Conservation (phyloP, 1,139 yeast genomes). For the Pneumocystis sp. region DNA sequence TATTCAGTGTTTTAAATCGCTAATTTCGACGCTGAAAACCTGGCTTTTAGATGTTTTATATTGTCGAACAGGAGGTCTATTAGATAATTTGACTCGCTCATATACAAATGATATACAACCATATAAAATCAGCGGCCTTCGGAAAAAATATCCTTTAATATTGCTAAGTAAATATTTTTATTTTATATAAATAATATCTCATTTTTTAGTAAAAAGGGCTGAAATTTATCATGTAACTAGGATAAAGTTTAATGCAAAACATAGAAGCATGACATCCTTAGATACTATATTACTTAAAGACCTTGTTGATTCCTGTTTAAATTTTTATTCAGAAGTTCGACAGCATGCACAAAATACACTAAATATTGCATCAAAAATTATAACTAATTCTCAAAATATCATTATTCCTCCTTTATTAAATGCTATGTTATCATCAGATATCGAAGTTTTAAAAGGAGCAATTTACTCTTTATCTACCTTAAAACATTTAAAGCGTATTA, state of each 20-base stretch:
- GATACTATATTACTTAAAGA: constrained; percentile 56
- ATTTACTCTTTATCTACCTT: constrained; percentile 31
- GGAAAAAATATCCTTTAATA: constrained; percentile 61
- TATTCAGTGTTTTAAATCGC: constrained; percentile 50
- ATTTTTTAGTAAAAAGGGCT: constrained; percentile 57
- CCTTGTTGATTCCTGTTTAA: constrained; percentile 51
- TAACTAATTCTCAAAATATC: constrained; percentile 44
- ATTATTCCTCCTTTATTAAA: constrained; percentile 31
- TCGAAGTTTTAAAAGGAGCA: constrained; percentile 52
- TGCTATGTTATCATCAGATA: constrained; percentile 41
- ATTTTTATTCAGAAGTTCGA: constrained; percentile 57
- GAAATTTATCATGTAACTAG: constrained; percentile 66
- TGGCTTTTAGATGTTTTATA: constrained; percentile 80
- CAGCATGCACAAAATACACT: constrained; percentile 58
- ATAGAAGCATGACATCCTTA: constrained; percentile 51
- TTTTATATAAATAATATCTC: background rate
- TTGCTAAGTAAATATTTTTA: background rate
- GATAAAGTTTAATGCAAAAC: constrained; percentile 58
- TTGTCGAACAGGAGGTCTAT: constrained; percentile 49
- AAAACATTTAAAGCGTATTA: constrained; percentile 1
- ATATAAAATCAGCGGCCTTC: constrained; percentile 35
- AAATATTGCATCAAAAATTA: constrained; percentile 55
- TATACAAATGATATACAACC: constrained; percentile 34
- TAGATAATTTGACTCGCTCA: constrained; percentile 33
- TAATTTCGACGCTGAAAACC: constrained; percentile 52